These are phyloP conservation scores for Chrysosporium keratinophilum DNA, from an alignment of 2,329 filamentous ascomycete species.

Conservation along the genomic window DNA sequence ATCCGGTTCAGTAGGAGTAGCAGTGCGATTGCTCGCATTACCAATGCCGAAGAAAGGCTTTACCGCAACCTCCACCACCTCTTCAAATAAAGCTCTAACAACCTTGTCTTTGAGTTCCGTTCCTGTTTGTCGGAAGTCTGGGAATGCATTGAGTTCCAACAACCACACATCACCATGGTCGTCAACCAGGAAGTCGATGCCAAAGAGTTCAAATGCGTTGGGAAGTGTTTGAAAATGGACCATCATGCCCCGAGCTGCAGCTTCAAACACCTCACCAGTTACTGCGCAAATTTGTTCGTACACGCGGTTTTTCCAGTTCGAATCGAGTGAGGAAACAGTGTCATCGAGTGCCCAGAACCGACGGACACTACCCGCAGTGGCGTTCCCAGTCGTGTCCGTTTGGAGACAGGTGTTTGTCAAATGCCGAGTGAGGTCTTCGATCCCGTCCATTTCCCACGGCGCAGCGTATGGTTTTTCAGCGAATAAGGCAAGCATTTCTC, in stretches of 20 bases:
- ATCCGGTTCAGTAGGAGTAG: background rate
- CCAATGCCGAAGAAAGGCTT: slow-evolving; percentile 53
- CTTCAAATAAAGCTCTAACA: slow-evolving; percentile 66
- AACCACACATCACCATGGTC: slow-evolving; percentile 55
- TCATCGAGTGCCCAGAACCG: slow-evolving; percentile 61
- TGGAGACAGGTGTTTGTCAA: slow-evolving; percentile 96
- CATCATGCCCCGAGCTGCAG: slow-evolving; percentile 70
- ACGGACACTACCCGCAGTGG: slow-evolving; percentile 54
- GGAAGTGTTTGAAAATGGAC: slow-evolving; percentile 84
- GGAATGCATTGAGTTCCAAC: slow-evolving; percentile 90
- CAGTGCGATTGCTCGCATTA: slow-evolving; percentile 14
- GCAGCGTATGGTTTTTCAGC: slow-evolving; percentile 61
- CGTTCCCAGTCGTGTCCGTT: slow-evolving; percentile 35
- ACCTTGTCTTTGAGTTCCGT: slow-evolving; percentile 55
- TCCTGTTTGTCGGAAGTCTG: slow-evolving; percentile 90
- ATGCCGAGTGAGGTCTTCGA: slow-evolving; percentile 57
- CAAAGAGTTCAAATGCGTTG: slow-evolving; percentile 86
- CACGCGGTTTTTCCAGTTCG: slow-evolving; percentile 48
- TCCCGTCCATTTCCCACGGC: slow-evolving; percentile 41
- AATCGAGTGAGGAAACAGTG: slow-evolving; percentile 18
- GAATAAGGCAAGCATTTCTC: slow-evolving; percentile 85
- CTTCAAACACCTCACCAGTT: slow-evolving; percentile 73
- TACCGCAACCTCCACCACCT: slow-evolving; percentile 58
- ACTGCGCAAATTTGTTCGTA: slow-evolving; percentile 63
- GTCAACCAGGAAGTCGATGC: slow-evolving; percentile 81